Percentiles rank a stretch among this genome's conserved stretches.
Evolutionary conservation across 345 rosid species (phyloP).

Genomic region (Arabis alpina): DNA sequence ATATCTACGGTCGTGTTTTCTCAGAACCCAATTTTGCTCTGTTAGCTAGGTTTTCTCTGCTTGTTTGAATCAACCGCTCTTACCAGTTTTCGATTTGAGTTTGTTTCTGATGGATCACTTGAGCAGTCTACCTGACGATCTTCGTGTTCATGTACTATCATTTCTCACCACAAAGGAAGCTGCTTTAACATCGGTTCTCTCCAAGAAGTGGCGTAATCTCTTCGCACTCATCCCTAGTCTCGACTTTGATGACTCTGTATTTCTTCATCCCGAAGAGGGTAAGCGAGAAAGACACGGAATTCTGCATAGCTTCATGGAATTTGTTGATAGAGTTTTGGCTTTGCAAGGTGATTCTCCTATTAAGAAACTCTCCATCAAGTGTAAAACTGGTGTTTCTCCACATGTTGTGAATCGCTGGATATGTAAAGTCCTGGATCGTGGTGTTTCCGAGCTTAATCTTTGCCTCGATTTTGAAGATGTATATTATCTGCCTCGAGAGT

Average conservation of each 20-base stretch:
- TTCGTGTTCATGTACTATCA: conserved; percentile 16
- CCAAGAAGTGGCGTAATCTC: conserved; percentile 23
- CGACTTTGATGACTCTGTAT: conserved; percentile 25
- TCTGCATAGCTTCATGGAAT: conserved; percentile 1
- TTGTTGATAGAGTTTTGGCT: conserved; percentile 15
- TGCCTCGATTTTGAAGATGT: not conserved
- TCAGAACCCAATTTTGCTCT: not conserved
- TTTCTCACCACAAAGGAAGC: conserved; percentile 30
- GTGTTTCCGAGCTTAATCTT: conserved; percentile 22
- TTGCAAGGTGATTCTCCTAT: conserved; percentile 24
- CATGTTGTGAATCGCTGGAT: conserved; percentile 13
- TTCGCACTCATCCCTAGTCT: conserved; percentile 13
- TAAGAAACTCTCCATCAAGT: conserved; percentile 17
- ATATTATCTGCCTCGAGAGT: conserved; percentile 12
- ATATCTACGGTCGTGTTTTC: too few species aligned
- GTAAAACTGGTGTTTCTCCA: conserved; percentile 6
- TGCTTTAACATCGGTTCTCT: conserved; percentile 24
- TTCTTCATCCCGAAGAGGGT: conserved; percentile 26
- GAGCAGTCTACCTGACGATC: conserved; percentile 23
- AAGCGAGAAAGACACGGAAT: conserved; percentile 2
- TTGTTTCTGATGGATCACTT: conserved; percentile 22
- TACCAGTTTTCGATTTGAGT: not conserved
- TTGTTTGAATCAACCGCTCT: too few species aligned
- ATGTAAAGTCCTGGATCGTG: not conserved
- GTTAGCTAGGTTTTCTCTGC: not conserved